Conservation (phyloP, 2,329 filamentous ascomycete genomes). For the Neobulgaria alba region DNA sequence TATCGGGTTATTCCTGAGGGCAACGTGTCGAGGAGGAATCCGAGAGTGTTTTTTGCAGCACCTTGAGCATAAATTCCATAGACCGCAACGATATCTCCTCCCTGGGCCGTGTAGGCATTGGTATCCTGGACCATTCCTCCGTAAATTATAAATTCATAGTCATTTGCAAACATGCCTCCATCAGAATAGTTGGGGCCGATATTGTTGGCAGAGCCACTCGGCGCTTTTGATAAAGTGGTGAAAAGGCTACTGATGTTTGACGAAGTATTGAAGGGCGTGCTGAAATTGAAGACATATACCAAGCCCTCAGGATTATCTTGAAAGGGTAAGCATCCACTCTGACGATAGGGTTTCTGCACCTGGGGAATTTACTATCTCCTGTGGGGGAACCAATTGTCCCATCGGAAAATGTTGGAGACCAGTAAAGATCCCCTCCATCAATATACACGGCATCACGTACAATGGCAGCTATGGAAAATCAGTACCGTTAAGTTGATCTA, state of each 20-base stretch:
- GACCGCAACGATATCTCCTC: constrained; percentile 35
- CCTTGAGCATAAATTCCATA: constrained; percentile 50
- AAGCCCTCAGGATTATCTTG: constrained; percentile 43
- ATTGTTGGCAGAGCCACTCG: constrained; percentile 38
- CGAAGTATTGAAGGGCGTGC: constrained; percentile 42
- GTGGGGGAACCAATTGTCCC: constrained; percentile 29
- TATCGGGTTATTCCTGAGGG: constrained; percentile 46
- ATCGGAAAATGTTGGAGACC: constrained; percentile 41
- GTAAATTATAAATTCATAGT: constrained; percentile 54
- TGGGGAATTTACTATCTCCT: constrained; percentile 35
- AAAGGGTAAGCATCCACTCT: constrained; percentile 5
- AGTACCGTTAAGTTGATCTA: too few species aligned
- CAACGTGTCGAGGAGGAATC: constrained; percentile 36
- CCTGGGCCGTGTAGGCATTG: constrained; percentile 31
- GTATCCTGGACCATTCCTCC: constrained; percentile 44
- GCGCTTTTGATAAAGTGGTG: constrained; percentile 38
- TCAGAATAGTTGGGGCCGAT: constrained; percentile 49
- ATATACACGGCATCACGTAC: constrained; percentile 56
- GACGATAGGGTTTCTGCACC: not conserved
- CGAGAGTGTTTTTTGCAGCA: constrained; percentile 34
- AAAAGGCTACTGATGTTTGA: constrained; percentile 48
- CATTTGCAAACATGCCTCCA: constrained; percentile 57
- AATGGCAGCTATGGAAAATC: constrained; percentile 40
- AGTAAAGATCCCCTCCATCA: constrained; percentile 51
- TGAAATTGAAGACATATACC: constrained; percentile 52